Conservation (phyloP, 345 rosid genomes). For the Citropsis articulata region DNA sequence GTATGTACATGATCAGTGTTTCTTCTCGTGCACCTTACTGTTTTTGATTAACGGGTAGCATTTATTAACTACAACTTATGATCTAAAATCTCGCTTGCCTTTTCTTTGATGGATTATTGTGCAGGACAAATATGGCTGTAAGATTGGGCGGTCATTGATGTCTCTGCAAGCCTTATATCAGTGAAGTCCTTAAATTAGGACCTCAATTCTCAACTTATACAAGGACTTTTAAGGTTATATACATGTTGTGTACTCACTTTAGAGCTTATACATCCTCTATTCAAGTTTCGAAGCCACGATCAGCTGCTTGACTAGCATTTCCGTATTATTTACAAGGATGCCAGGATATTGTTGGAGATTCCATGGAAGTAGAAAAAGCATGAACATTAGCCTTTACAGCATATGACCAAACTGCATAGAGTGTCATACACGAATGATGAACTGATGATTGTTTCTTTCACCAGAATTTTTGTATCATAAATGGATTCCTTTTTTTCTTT, state of each 20-base stretch:
- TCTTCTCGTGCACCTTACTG: neutral
- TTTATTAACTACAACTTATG: neutral
- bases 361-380: neutral
- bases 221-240: slow-evolving; percentile 3
- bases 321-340: neutral
- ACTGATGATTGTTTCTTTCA: slow-evolving; percentile 2
- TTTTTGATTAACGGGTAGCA: neutral
- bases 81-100: neutral
- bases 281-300: neutral
- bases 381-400: neutral
- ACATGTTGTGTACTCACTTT: too few relatives aligned
- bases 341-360: neutral
- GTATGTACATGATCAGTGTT: neutral
- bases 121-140: slow-evolving; percentile 1
- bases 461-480: slow-evolving; percentile 7
- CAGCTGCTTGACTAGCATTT: neutral
- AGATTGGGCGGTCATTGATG: neutral
- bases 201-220: neutral
- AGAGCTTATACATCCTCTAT: neutral
- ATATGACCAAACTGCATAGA: neutral
- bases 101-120: neutral
- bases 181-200: neutral
- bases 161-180: neutral
- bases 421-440: neutral
- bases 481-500: neutral